A percentile compares a stretch with the other conserved stretches of the same genome.
These are phyloP conservation scores for Mortierella sp. DNA, from an alignment of 371 early-diverging fungal species.

Conservation along the genomic window DNA sequence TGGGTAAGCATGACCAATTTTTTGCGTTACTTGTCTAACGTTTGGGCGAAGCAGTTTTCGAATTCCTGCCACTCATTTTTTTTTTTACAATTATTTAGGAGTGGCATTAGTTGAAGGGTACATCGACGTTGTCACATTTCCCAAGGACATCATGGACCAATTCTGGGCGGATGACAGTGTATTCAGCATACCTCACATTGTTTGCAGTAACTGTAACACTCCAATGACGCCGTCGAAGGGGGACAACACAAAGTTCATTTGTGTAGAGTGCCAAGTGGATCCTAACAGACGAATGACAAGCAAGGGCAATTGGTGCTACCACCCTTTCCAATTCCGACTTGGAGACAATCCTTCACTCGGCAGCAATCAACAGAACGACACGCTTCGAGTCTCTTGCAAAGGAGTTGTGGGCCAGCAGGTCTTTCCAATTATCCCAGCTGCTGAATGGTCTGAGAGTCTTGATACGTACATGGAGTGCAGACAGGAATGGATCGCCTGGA, in stretches of 20 bases:
- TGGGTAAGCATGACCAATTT: not conserved
- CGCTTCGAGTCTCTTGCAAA: not conserved
- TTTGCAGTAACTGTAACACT: not conserved
- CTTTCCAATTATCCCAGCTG: not conserved
- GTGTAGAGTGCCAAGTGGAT: not conserved
- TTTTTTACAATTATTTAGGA: not conserved
- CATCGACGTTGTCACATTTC: not conserved
- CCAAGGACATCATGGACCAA: not conserved
- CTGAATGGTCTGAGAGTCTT: not conserved
- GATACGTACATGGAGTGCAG: not conserved
- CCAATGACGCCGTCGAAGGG: not conserved
- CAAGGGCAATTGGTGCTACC: not conserved
- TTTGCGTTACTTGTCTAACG: not conserved
- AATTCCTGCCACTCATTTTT: not conserved
- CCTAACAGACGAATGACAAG: not conserved
- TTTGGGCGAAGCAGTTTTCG: not conserved
- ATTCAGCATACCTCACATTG: not conserved
- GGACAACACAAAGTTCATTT: not conserved
- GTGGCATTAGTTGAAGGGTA: not conserved
- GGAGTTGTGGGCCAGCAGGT: not conserved
- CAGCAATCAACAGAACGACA: not conserved
- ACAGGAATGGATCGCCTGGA: not conserved
- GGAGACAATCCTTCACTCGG: not conserved
- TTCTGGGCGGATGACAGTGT: not conserved
- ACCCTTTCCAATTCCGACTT: not conserved